Percentiles rank a stretch among this genome's conserved stretches.
Evolutionary conservation across 2,329 filamentous ascomycete species (phyloP).

Genomic region (Fusarium marasasianum): DNA sequence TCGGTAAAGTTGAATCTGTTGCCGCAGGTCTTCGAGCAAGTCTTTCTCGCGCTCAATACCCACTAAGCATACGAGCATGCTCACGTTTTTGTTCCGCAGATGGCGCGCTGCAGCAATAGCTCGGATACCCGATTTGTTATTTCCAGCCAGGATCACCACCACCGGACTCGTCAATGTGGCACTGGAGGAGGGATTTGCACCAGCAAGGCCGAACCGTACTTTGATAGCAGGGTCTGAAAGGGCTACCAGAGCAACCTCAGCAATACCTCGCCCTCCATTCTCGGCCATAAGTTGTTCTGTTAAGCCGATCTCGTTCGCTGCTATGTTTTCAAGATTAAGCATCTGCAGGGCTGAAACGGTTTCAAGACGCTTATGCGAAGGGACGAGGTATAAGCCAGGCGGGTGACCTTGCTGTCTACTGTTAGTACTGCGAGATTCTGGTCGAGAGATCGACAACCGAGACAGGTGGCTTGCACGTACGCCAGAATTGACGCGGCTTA

Average conservation of each 20-base stretch:
- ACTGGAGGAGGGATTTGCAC: constrained; percentile 47
- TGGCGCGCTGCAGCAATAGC: constrained; percentile 88
- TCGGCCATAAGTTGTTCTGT: constrained; percentile 92
- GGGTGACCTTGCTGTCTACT: constrained; percentile 48
- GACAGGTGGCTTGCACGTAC: constrained; percentile 50
- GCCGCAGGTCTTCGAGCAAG: constrained; percentile 80
- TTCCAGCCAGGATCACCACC: constrained; percentile 87
- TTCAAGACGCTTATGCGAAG: constrained; percentile 67
- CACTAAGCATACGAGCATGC: constrained; percentile 84
- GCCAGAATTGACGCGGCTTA: constrained; percentile 60
- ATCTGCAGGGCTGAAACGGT: constrained; percentile 81
- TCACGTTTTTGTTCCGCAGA: constrained; percentile 82
- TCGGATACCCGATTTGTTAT: constrained; percentile 87
- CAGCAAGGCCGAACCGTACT: constrained; percentile 59
- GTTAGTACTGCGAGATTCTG: constrained; percentile 48
- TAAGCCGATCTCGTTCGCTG: constrained; percentile 85
- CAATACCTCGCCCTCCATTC: constrained; percentile 88
- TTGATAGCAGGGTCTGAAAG: constrained; percentile 70
- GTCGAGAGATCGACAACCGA: constrained; percentile 44
- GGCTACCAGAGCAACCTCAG: constrained; percentile 79
- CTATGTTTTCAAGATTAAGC: constrained; percentile 91
- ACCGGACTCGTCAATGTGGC: constrained; percentile 49
- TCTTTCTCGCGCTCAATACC: constrained; percentile 85
- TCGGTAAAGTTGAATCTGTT: constrained; percentile 85
- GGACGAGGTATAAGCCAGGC: constrained; percentile 62